phyloP scores from a whole-genome alignment of 441 rosid genomes.

The Jatropha podagrica region DNA sequence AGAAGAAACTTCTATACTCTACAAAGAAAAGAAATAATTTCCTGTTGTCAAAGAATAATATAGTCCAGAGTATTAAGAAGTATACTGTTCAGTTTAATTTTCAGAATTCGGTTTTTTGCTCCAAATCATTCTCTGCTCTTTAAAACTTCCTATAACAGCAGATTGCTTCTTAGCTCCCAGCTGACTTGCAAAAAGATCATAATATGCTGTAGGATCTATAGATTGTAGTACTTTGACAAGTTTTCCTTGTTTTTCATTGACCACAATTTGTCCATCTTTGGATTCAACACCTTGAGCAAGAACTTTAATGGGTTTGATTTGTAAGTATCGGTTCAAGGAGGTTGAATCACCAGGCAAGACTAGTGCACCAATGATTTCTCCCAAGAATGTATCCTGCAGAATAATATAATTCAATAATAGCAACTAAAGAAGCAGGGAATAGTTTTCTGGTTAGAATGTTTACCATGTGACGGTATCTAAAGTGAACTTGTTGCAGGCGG shows the following conservation, averaged over 20 bases:
- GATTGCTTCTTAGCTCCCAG: conserved; percentile 55
- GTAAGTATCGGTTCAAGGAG: conserved; percentile 37
- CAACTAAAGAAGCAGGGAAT: neutral
- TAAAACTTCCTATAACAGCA: conserved; percentile 71
- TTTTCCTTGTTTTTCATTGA: conserved; percentile 45
- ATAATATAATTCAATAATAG: conserved; percentile 10
- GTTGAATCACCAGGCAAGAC: conserved; percentile 42
- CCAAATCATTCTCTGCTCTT: conserved; percentile 68
- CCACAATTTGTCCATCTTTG: conserved; percentile 48
- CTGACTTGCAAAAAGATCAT: conserved; percentile 43
- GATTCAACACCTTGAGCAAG: conserved; percentile 53
- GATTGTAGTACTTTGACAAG: conserved; percentile 43
- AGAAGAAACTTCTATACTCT: conserved; percentile 2
- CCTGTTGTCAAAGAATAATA: conserved; percentile 16
- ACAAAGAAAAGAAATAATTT: neutral
- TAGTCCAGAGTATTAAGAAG: conserved; percentile 4
- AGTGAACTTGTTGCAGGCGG: conserved; percentile 44
- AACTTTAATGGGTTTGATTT: conserved; percentile 44
- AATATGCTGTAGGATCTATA: conserved; percentile 41
- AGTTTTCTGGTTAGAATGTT: neutral
- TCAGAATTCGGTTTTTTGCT: conserved; percentile 35
- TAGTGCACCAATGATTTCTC: conserved; percentile 82
- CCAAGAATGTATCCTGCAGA: conserved; percentile 71
- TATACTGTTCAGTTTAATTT: conserved; percentile 8
- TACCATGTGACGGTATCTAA: conserved; percentile 70